Evolutionary conservation across 352 stramenopile species (phyloP).

Genomic region (Phytophthora megakarya): DNA sequence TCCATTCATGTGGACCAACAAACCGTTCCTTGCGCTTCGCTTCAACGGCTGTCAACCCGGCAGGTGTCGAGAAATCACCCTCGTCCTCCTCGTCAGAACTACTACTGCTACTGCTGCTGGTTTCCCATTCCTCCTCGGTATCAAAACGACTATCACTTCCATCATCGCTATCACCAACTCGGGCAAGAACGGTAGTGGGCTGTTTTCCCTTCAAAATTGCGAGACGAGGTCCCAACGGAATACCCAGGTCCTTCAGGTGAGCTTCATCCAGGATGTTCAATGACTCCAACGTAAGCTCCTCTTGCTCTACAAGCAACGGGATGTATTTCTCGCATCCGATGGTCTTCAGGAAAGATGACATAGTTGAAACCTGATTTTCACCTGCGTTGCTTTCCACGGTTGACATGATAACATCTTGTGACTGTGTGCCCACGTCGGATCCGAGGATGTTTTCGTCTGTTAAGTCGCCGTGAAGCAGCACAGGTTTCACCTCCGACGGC

Average conservation of each 20-base stretch:
- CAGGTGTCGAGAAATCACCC: conserved; percentile 23
- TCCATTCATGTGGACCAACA: conserved; percentile 56
- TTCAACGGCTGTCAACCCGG: conserved; percentile 33
- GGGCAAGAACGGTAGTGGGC: conserved; percentile 1
- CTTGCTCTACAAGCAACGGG: conserved; percentile 53
- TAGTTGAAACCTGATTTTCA: conserved; percentile 9
- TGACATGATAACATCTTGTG: conserved; percentile 11
- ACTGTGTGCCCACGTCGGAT: conserved; percentile 13
- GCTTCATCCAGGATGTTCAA: conserved; percentile 48
- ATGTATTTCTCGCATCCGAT: conserved; percentile 66
- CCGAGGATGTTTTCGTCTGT: conserved; percentile 89
- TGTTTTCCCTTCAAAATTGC: conserved; percentile 51
- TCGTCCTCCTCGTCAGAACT: conserved; percentile 58
- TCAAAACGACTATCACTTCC: conserved; percentile 20
- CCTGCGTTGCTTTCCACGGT: conserved; percentile 1
- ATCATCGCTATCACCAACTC: conserved; percentile 37
- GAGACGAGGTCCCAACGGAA: conserved; percentile 65
- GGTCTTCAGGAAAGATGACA: conserved; percentile 44
- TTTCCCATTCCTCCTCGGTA: conserved; percentile 58
- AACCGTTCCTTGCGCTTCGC: conserved; percentile 55
- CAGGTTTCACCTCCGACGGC: conserved; percentile 33
- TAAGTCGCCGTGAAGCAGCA: conserved; percentile 82
- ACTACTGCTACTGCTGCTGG: conserved; percentile 55
- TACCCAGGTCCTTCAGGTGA: conserved; percentile 60
- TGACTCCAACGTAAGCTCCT: conserved; percentile 60